phyloP scores from a whole-genome alignment of 2,329 filamentous ascomycete genomes.

The Alternaria solani region DNA sequence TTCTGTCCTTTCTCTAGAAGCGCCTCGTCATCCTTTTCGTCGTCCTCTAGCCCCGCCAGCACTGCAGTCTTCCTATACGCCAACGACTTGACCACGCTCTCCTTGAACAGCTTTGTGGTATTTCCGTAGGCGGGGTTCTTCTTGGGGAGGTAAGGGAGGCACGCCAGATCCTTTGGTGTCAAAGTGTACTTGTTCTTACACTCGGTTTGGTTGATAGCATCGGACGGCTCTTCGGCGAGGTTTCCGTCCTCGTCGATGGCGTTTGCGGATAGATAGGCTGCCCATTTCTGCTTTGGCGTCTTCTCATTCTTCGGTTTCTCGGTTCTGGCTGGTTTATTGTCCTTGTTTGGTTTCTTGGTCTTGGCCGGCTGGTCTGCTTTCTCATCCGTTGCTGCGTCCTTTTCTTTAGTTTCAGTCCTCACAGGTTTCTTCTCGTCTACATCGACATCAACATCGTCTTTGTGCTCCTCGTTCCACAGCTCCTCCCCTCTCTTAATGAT shows the following conservation, averaged over 20 bases:
- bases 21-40: constrained; percentile 11
- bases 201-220: constrained; percentile 22
- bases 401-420: background rate
- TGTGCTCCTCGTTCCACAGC: constrained; percentile 16
- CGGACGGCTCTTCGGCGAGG: constrained; percentile 18
- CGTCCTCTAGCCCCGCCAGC: constrained; percentile 11
- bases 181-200: constrained; percentile 17
- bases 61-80: constrained; percentile 21
- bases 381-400: background rate
- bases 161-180: constrained; percentile 16
- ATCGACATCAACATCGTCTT: background rate
- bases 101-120: constrained; percentile 23
- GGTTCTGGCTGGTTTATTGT: background rate
- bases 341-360: background rate
- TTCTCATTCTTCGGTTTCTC: constrained; percentile 3
- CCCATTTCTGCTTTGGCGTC: constrained; percentile 23
- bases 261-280: constrained; percentile 15
- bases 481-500: constrained; percentile 10
- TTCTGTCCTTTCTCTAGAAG: constrained; percentile 13
- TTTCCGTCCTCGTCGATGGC: constrained; percentile 2
- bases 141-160: constrained; percentile 19
- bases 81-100: constrained; percentile 12
- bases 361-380: background rate
- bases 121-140: constrained; percentile 22
- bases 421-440: background rate